These are phyloP conservation scores for Microcyclosporella mali DNA, from an alignment of 2,329 filamentous ascomycete genomes.

Conservation along the genomic window DNA sequence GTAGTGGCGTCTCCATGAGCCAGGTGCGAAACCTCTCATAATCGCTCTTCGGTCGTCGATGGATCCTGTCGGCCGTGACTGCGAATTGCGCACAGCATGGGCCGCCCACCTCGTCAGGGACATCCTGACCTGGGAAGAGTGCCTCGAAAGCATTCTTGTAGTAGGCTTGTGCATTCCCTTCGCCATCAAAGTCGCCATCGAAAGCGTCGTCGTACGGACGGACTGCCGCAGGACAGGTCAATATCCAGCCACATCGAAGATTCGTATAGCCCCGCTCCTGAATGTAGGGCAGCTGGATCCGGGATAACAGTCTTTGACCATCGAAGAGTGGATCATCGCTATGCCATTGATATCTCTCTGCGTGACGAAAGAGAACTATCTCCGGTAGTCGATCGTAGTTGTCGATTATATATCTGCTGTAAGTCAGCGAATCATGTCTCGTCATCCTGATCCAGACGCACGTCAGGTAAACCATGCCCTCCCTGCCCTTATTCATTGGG, in stretches of 20 bases:
- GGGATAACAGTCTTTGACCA: slow-evolving; percentile 43
- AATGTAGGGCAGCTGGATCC: slow-evolving; percentile 45
- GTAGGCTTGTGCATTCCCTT: slow-evolving; percentile 38
- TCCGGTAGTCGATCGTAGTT: slow-evolving; percentile 51
- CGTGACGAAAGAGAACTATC: slow-evolving; percentile 54
- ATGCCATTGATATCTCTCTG: slow-evolving; percentile 51
- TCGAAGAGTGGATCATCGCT: slow-evolving; percentile 48
- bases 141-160: slow-evolving; percentile 45
- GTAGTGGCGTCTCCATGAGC: slow-evolving; percentile 43
- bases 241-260: slow-evolving; percentile 47
- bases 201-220: slow-evolving; percentile 36
- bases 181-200: slow-evolving; percentile 22
- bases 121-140: slow-evolving; percentile 39
- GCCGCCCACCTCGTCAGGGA: slow-evolving; percentile 44
- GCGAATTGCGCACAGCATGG: slow-evolving; percentile 53
- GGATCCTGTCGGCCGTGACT: slow-evolving; percentile 43
- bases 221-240: slow-evolving; percentile 49
- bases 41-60: slow-evolving; percentile 41
- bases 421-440: not conserved
- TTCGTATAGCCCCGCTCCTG: slow-evolving; percentile 49
- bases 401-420: slow-evolving; percentile 44
- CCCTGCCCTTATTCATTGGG: slow-evolving; percentile 44
- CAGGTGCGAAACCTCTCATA: slow-evolving; percentile 46
- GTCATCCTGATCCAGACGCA: slow-evolving; percentile 21
- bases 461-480: slow-evolving; percentile 47